Conservation (phyloP, 1,284 basidiomycete genomes). For the Leccinum fallax region DNA sequence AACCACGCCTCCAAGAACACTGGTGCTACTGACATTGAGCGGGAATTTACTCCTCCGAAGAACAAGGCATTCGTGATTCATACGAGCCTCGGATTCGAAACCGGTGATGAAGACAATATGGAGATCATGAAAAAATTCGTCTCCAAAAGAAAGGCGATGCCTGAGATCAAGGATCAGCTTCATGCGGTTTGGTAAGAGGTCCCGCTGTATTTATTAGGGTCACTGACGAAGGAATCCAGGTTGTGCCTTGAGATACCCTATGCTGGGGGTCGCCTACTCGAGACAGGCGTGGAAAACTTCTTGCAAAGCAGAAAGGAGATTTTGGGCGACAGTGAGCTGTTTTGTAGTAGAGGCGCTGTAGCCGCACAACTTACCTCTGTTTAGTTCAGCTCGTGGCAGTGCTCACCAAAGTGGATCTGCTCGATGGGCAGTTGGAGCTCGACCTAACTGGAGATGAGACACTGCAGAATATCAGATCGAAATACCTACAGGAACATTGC, state of each 20-base stretch:
- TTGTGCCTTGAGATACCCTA: conserved; percentile 18
- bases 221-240: conserved; percentile 5
- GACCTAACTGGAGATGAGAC: not conserved
- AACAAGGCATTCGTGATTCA: conserved; percentile 21
- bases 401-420: not conserved
- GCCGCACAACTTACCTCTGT: not conserved
- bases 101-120: conserved; percentile 14
- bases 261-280: conserved; percentile 17
- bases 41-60: conserved; percentile 8
- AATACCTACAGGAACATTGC: not conserved
- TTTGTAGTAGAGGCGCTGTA: not conserved
- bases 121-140: conserved; percentile 8
- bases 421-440: not conserved
- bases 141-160: not conserved
- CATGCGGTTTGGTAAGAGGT: conserved; percentile 19
- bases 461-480: not conserved
- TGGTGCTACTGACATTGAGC: conserved; percentile 12
- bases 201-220: not conserved
- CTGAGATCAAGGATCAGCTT: conserved; percentile 10
- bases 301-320: conserved; percentile 8
- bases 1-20: conserved; percentile 1
- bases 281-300: conserved; percentile 17
- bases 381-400: not conserved
- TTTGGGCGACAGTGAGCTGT: conserved; percentile 9
- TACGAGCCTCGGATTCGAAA: conserved; percentile 22